These are phyloP conservation scores for Starmerella floris DNA, from an alignment of 805 yeast species.

Conservation along the genomic window DNA sequence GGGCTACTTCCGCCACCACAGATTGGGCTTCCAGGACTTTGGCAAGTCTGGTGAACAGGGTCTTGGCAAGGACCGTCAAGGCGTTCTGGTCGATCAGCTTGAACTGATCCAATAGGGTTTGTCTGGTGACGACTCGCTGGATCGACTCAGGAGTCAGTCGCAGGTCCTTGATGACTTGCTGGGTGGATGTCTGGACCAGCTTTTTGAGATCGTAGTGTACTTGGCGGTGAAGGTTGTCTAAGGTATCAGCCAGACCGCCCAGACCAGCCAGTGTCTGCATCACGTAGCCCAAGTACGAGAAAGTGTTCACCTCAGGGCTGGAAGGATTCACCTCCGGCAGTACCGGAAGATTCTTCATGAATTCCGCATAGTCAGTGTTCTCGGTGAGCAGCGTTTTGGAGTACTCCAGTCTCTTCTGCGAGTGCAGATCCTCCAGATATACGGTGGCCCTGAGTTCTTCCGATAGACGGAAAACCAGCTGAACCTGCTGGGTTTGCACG, in stretches of 20 bases:
- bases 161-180: slow-evolving; percentile 11
- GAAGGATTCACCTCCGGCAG: slow-evolving; percentile 6
- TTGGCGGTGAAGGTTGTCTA: slow-evolving; percentile 6
- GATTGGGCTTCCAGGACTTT: slow-evolving; percentile 58
- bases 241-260: slow-evolving; percentile 6
- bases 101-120: slow-evolving; percentile 17
- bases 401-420: slow-evolving; percentile 15
- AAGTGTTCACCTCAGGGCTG: slow-evolving; percentile 33
- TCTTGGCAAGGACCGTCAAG: slow-evolving; percentile 56
- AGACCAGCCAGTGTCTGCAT: slow-evolving; percentile 46
- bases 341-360: slow-evolving; percentile 10
- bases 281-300: slow-evolving; percentile 40
- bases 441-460: slow-evolving; percentile 63
- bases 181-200: slow-evolving; percentile 1
- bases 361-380: slow-evolving; percentile 9
- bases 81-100: slow-evolving; percentile 27
- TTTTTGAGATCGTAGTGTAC: slow-evolving; percentile 5
- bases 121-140: slow-evolving; percentile 1
- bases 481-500: slow-evolving; percentile 29
- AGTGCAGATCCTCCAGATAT: slow-evolving; percentile 40
- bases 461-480: slow-evolving; percentile 54
- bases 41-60: slow-evolving; percentile 49
- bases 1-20: slow-evolving; percentile 44
- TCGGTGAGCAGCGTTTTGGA: background rate
- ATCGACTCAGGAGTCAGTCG: slow-evolving; percentile 9